Conservation (phyloP, 116 monocot genomes). For the Thalassia testudinum region DNA sequence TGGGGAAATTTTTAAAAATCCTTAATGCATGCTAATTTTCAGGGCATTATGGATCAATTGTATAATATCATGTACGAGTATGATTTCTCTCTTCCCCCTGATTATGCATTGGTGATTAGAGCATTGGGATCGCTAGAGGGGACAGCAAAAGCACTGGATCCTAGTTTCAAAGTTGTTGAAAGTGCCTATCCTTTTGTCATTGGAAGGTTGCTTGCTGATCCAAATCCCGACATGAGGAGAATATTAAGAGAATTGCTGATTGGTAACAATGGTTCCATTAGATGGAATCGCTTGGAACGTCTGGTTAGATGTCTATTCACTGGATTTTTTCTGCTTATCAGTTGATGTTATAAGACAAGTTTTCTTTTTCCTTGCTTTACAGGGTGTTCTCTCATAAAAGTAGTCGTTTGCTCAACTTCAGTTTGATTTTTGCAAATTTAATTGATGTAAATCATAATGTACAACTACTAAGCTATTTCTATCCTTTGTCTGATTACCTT, state of each 20-base stretch:
- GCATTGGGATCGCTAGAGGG: constrained; percentile 94
- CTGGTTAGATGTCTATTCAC: constrained; percentile 32
- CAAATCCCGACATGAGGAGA: constrained; percentile 85
- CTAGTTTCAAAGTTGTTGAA: constrained; percentile 89
- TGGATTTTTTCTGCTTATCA: no score
- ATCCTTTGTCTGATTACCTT: no score
- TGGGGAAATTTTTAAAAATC: no score
- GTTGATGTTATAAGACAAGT: no score
- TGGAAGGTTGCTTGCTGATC: constrained; percentile 79
- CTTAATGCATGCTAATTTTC: not conserved
- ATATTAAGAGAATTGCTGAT: constrained; percentile 83
- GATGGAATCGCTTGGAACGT: constrained; percentile 89
- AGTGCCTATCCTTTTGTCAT: constrained; percentile 96
- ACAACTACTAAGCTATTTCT: no score
- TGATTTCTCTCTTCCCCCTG: constrained; percentile 87
- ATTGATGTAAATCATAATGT: no score
- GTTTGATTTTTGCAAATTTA: no score
- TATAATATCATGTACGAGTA: constrained; percentile 97
- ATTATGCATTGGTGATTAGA: constrained; percentile 90
- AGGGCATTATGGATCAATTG: constrained; percentile 81
- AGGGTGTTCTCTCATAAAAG: no score
- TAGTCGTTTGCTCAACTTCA: no score
- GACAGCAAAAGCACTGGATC: constrained; percentile 95
- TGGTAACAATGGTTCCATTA: constrained; percentile 69
- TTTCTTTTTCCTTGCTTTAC: no score